phyloP scores from a whole-genome alignment of 2,329 filamentous ascomycete species.

The Venturia pyrina region DNA sequence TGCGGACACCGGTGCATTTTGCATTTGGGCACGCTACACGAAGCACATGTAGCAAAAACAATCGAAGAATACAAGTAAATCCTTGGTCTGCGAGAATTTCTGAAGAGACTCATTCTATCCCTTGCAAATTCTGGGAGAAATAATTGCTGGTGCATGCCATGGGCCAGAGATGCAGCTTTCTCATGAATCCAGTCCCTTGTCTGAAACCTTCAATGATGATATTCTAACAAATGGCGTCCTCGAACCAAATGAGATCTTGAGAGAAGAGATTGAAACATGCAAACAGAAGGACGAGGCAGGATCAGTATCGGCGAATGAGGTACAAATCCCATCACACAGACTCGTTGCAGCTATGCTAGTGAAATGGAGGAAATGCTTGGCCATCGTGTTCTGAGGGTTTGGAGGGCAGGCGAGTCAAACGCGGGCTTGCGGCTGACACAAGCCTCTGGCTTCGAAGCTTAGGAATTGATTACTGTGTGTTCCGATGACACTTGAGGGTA shows the following conservation, averaged over 20 bases:
- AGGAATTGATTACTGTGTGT: background rate
- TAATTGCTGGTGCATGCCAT: background rate
- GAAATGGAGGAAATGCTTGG: background rate
- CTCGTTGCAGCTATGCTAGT: background rate
- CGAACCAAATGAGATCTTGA: background rate
- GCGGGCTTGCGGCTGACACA: background rate
- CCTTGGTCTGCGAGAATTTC: background rate
- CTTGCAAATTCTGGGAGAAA: background rate
- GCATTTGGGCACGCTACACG: background rate
- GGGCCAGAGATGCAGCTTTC: background rate
- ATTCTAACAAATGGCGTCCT: background rate
- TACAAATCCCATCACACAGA: background rate
- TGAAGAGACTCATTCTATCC: background rate
- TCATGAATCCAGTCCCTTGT: too few relatives aligned
- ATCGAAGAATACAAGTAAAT: background rate
- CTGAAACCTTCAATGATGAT: background rate
- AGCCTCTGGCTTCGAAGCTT: background rate
- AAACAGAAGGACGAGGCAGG: background rate
- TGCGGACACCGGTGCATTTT: background rate
- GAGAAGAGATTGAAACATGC: background rate
- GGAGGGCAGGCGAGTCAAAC: background rate
- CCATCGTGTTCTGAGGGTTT: background rate
- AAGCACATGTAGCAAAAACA: background rate
- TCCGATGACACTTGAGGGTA: background rate
- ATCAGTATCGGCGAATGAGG: background rate